phyloP scores from a whole-genome alignment of 805 yeast genomes.

The Tetrapisispora phaffii region DNA sequence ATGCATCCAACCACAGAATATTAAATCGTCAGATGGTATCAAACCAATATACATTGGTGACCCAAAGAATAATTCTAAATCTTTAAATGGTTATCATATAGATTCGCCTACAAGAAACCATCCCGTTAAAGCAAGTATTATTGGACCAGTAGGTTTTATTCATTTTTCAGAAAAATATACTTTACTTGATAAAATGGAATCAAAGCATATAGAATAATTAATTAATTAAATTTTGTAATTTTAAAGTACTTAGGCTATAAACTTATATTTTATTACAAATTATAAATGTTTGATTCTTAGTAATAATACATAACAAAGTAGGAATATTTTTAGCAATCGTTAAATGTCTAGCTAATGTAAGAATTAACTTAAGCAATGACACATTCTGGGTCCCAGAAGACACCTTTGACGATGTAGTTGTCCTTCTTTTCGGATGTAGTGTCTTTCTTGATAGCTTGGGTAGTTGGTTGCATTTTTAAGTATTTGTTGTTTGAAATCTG shows the following conservation, averaged over 20 bases:
- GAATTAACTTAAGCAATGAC: constrained; percentile 13
- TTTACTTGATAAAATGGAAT: neutral
- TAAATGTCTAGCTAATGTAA: neutral
- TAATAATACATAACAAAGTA: neutral
- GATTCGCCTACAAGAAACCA: constrained; percentile 14
- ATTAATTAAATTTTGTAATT: neutral
- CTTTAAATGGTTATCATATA: neutral
- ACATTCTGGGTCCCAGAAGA: constrained; percentile 19
- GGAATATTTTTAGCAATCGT: neutral
- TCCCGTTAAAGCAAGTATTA: constrained; percentile 19
- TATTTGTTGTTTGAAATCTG: neutral
- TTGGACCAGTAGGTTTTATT: constrained; percentile 25
- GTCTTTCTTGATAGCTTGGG: constrained; percentile 21
- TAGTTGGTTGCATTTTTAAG: constrained; percentile 21
- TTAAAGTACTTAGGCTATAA: constrained; percentile 2
- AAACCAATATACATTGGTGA: constrained; percentile 13
- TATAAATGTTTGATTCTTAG: neutral
- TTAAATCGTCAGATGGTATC: constrained; percentile 19
- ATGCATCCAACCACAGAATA: constrained; percentile 28
- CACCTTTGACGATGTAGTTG: constrained; percentile 17
- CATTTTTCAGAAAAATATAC: neutral
- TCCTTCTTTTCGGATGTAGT: constrained; percentile 20
- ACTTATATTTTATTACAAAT: neutral
- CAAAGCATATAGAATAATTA: neutral
- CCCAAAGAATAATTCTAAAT: neutral